Base-by-base conservation (phyloP, 306 rosid genomes). In the Quercus robur region DNA sequence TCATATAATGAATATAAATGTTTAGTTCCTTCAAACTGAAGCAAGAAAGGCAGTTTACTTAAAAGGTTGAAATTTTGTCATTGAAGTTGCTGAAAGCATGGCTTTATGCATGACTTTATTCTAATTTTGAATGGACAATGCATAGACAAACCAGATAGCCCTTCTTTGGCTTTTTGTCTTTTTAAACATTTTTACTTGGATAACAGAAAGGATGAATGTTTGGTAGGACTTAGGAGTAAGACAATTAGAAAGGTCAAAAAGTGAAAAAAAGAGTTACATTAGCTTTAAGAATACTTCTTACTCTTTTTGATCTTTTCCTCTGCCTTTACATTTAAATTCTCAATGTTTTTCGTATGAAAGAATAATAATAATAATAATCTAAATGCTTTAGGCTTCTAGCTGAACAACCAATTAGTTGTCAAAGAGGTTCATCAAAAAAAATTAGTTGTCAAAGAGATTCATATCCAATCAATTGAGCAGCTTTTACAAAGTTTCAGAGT, bases 211-310 rank as follows among this genome's bases (percentile, higher is more conserved):
- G 74, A 54, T 54, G 85, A 81, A 81, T 38, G 85, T 81, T 81
- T 81, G 85, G 85, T 35, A 35, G 41, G 41, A 6, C 41, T 35
- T 46, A 46, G 52, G 52, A 46, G 52, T 81, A 71, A 81, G 85
- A 81, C 85, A 71, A 25, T 61, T 59, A 77, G 75, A 81, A 71
- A 71, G 41, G 77, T 54, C 55, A 81, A 71, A 71, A 12, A 35
- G 33, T n/a, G 28, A 8, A n/a, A 19, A 19, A n/a, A 51, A 49
- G 11, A 25, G 69, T 30, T 56, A 21, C 20, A 75, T 25, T 38
- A 28, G 59, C 67, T 52, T 62, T 38, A 25, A 44, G 23, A 56
- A 41, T 18, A 31, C 6, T 46, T 71, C 56, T 51, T 35, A 38
- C 56, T 77, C 6, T 66, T 63, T 66, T 66, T 66, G 17, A 15